Evolutionary conservation across 2,329 filamentous ascomycete species (phyloP).

Genomic region (Ceratocystiopsis brevicomis): DNA sequence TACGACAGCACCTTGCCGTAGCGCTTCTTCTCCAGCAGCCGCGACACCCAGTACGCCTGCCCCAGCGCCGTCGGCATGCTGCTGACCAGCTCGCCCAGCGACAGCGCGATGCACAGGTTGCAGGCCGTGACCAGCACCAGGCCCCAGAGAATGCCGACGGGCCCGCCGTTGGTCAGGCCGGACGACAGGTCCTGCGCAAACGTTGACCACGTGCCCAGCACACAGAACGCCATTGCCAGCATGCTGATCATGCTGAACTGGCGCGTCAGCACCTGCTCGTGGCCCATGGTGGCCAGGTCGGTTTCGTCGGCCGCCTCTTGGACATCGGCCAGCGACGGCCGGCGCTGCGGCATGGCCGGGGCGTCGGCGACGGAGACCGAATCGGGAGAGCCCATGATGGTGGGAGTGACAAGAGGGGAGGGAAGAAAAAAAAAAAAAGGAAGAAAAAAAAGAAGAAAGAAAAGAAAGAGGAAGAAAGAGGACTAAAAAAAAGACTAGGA

Average conservation of each 20-base stretch:
- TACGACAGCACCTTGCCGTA: slow-evolving; percentile 3
- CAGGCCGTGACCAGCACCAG: slow-evolving; percentile 51
- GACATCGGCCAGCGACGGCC: slow-evolving; percentile 1
- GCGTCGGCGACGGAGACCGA: too few relatives aligned
- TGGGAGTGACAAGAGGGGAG: background rate
- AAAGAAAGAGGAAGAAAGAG: too few relatives aligned
- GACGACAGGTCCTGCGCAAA: slow-evolving; percentile 8
- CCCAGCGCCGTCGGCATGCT: slow-evolving; percentile 41
- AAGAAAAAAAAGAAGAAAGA: too few relatives aligned
- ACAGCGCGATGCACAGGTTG: slow-evolving; percentile 49
- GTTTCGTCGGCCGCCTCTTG: slow-evolving; percentile 6
- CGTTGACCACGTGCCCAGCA: slow-evolving; percentile 9
- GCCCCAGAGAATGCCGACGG: slow-evolving; percentile 53
- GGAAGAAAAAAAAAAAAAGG: background rate
- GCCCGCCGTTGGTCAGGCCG: slow-evolving; percentile 50
- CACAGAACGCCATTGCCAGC: slow-evolving; percentile 9
- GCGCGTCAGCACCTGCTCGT: slow-evolving; percentile 7
- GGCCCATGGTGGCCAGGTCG: slow-evolving; percentile 7
- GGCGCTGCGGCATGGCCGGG: too few relatives aligned
- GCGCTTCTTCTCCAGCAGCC: slow-evolving; percentile 26
- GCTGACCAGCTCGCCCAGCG: slow-evolving; percentile 35
- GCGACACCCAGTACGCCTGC: slow-evolving; percentile 37
- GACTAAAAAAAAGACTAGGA: background rate
- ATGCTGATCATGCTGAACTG: slow-evolving; percentile 7
- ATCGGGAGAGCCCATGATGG: background rate